Evolutionary conservation across 2,329 filamentous ascomycete genomes (phyloP).

Genomic region (Calycina herbarum): DNA sequence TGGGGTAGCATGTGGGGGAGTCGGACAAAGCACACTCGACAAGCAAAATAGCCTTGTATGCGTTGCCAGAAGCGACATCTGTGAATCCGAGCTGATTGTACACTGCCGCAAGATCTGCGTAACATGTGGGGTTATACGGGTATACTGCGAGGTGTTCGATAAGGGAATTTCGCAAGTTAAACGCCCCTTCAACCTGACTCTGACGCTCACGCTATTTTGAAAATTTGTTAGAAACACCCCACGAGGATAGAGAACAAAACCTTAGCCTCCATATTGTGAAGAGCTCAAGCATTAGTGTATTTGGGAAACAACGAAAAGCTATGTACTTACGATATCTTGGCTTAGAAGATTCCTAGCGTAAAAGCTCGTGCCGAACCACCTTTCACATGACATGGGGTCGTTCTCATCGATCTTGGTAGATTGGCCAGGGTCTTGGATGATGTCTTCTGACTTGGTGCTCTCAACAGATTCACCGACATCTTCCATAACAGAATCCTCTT

Average conservation of each 20-base stretch:
- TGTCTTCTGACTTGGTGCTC: neutral
- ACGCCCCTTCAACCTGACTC: constrained; percentile 20
- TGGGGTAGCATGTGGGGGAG: neutral
- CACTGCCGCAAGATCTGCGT: constrained; percentile 20
- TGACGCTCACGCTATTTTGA: constrained; percentile 1
- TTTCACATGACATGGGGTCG: neutral
- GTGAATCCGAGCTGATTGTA: constrained; percentile 29
- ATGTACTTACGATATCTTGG: neutral
- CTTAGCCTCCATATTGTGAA: neutral
- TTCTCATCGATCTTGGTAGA: neutral
- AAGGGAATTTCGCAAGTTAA: constrained; percentile 19
- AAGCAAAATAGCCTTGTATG: constrained; percentile 28
- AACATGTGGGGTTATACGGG: constrained; percentile 27
- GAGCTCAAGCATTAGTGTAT: neutral
- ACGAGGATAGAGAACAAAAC: neutral
- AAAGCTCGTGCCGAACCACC: neutral
- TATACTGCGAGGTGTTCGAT: constrained; percentile 9
- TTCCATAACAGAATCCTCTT: neutral
- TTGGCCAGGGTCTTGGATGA: neutral
- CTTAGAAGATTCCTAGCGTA: neutral
- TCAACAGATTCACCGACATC: neutral
- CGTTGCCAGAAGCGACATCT: constrained; percentile 25
- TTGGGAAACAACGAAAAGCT: neutral
- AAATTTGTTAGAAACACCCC: neutral
- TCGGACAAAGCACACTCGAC: constrained; percentile 21